phyloP scores from a whole-genome alignment of 805 yeast genomes.

The Starmera caribaea region DNA sequence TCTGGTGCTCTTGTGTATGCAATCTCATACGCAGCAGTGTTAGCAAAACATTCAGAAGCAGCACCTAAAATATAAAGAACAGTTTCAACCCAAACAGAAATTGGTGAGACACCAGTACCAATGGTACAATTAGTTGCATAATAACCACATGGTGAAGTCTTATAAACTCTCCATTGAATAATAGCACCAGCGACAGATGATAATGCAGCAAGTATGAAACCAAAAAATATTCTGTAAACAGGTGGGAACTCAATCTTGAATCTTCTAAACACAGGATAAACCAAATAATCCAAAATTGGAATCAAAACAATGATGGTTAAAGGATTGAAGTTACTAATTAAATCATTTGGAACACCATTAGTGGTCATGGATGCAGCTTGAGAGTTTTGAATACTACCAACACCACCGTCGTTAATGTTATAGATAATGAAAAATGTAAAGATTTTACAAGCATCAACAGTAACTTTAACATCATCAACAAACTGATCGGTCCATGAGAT shows the following conservation, averaged over 20 bases:
- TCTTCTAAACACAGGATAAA: slow-evolving; percentile 45
- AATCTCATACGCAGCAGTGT: slow-evolving; percentile 74
- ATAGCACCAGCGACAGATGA: slow-evolving; percentile 34
- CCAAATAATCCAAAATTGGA: slow-evolving; percentile 54
- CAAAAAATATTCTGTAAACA: slow-evolving; percentile 59
- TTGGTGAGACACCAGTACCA: slow-evolving; percentile 20
- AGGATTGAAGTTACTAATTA: slow-evolving; percentile 68
- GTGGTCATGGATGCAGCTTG: slow-evolving; percentile 68
- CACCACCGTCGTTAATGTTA: slow-evolving; percentile 66
- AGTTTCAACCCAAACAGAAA: slow-evolving; percentile 62
- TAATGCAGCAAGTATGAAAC: slow-evolving; percentile 55
- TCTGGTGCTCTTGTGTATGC: slow-evolving; percentile 80
- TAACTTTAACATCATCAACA: slow-evolving; percentile 62
- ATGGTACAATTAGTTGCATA: slow-evolving; percentile 44
- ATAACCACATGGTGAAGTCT: slow-evolving; percentile 66
- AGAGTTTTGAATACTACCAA: slow-evolving; percentile 28
- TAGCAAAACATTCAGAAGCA: slow-evolving; percentile 68
- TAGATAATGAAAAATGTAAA: slow-evolving; percentile 62
- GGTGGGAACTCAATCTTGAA: slow-evolving; percentile 50
- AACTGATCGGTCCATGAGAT: slow-evolving; percentile 55
- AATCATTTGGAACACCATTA: slow-evolving; percentile 75
- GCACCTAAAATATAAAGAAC: slow-evolving; percentile 64
- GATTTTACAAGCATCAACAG: slow-evolving; percentile 64
- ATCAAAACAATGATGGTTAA: slow-evolving; percentile 68
- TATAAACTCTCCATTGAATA: slow-evolving; percentile 59